Percentiles rank a stretch among this genome's conserved stretches.
Conservation (phyloP, 2,329 filamentous ascomycete genomes). For the Pseudogymnoascus sp. region DNA sequence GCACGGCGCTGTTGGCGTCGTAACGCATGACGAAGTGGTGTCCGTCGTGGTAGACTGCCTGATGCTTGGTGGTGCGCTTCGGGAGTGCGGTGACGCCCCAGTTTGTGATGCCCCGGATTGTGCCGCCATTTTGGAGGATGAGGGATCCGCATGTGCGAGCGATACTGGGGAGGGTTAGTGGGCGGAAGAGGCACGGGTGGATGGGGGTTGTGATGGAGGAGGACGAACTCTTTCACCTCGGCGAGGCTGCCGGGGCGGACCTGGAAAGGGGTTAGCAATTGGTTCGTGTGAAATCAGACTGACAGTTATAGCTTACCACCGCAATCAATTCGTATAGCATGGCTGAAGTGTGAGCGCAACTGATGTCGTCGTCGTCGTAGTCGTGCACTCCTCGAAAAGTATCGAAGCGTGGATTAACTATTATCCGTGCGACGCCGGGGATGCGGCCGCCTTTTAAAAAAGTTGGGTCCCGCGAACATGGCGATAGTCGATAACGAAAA, state of each 20-base stretch:
- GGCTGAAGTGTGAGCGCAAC: neutral
- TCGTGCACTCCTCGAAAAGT: neutral
- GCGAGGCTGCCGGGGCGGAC: slow-evolving; percentile 82
- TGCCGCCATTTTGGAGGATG: slow-evolving; percentile 74
- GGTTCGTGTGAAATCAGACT: neutral
- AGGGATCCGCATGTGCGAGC: slow-evolving; percentile 75
- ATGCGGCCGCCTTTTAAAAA: slow-evolving; percentile 6
- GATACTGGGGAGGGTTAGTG: slow-evolving; percentile 50
- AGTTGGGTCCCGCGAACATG: neutral
- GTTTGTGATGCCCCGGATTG: slow-evolving; percentile 86
- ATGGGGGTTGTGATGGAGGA: slow-evolving; percentile 15
- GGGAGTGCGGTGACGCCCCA: slow-evolving; percentile 91
- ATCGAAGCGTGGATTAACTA: neutral
- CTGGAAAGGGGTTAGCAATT: slow-evolving; percentile 39
- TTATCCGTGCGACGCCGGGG: neutral
- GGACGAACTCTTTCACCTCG: slow-evolving; percentile 87
- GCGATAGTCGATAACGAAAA: slow-evolving; percentile 18
- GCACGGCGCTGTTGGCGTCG: slow-evolving; percentile 65
- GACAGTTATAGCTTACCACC: slow-evolving; percentile 54
- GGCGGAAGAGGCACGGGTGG: neutral
- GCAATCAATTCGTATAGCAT: slow-evolving; percentile 99
- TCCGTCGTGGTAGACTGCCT: slow-evolving; percentile 72
- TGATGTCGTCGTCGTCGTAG: neutral
- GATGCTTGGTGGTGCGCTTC: slow-evolving; percentile 67
- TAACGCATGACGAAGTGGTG: slow-evolving; percentile 99